Evolutionary conservation across 768 basidiomycete species (phyloP).

Genomic region (Tylopilus cervinicoccineus): DNA sequence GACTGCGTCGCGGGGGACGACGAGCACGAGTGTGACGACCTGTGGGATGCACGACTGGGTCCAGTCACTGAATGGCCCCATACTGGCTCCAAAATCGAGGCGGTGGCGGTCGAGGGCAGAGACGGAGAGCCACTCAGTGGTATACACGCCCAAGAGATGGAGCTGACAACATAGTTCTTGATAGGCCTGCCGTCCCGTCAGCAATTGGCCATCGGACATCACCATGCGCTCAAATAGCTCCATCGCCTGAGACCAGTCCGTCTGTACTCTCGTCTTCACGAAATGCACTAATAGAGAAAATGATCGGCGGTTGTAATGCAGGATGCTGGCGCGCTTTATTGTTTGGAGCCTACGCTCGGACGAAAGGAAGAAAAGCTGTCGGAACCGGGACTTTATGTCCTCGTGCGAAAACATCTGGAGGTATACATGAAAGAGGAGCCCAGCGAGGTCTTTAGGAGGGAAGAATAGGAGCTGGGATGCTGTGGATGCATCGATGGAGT

Average conservation of each 20-base stretch:
- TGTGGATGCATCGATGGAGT: too few species aligned
- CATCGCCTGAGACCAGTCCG: slow-evolving; percentile 44
- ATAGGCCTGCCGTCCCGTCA: slow-evolving; percentile 28
- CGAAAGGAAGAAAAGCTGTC: background rate
- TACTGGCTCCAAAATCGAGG: background rate
- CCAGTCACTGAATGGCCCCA: slow-evolving; percentile 28
- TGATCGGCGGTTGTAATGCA: slow-evolving; percentile 46
- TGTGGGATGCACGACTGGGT: slow-evolving; percentile 20
- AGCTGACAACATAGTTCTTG: slow-evolving; percentile 46
- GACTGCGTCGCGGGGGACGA: slow-evolving; percentile 28
- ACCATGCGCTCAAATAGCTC: slow-evolving; percentile 23
- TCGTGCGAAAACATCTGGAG: slow-evolving; percentile 28
- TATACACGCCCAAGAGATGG: slow-evolving; percentile 38
- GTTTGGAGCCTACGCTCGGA: background rate
- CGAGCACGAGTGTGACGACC: slow-evolving; percentile 29
- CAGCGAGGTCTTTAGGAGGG: slow-evolving; percentile 15
- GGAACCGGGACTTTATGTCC: background rate
- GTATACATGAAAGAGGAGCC: slow-evolving; percentile 23
- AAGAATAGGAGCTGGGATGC: slow-evolving; percentile 9
- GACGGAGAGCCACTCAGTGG: slow-evolving; percentile 7
- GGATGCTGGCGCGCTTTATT: slow-evolving; percentile 9
- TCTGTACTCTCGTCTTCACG: slow-evolving; percentile 33
- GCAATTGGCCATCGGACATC: slow-evolving; percentile 7
- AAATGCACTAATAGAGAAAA: slow-evolving; percentile 44
- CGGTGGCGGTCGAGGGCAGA: background rate